Conservation (phyloP, 2,329 filamentous ascomycete genomes). For the Scedosporium minutisporum region DNA sequence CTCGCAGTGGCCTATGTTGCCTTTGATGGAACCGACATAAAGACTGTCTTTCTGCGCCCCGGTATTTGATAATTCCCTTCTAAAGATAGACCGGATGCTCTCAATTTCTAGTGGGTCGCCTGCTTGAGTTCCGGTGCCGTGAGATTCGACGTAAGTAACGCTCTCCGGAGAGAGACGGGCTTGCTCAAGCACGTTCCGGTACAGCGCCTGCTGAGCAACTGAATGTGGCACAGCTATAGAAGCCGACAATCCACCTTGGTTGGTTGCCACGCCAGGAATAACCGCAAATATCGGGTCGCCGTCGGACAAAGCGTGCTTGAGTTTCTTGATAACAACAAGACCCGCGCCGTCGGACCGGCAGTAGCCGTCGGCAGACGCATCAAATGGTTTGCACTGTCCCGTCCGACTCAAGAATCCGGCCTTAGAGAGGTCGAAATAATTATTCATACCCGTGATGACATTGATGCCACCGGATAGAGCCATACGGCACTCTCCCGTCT, state of each 20-base stretch:
- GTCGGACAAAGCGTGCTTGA: too few relatives aligned
- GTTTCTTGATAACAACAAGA: too few relatives aligned
- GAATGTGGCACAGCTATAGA: too few relatives aligned
- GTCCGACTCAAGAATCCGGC: slow-evolving; percentile 16
- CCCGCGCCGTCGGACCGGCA: slow-evolving; percentile 19
- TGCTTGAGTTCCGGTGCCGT: slow-evolving; percentile 35
- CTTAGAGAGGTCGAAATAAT: slow-evolving; percentile 15
- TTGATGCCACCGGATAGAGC: slow-evolving; percentile 30
- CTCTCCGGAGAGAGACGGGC: slow-evolving; percentile 12
- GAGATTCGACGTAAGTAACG: slow-evolving; percentile 28
- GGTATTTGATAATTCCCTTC: too few relatives aligned
- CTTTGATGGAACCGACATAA: slow-evolving; percentile 20
- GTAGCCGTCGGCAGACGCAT: slow-evolving; percentile 32
- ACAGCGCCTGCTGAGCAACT: slow-evolving; percentile 13
- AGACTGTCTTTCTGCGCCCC: slow-evolving; percentile 32
- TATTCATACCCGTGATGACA: slow-evolving; percentile 21
- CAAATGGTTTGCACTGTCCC: slow-evolving; percentile 19
- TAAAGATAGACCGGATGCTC: too few relatives aligned
- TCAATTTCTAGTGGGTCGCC: slow-evolving; percentile 15
- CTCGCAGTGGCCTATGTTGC: slow-evolving; percentile 21
- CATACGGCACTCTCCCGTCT: slow-evolving; percentile 19
- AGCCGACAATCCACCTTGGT: too few relatives aligned
- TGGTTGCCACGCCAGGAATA: too few relatives aligned
- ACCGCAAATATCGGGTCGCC: too few relatives aligned
- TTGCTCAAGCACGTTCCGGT: slow-evolving; percentile 15